Evolutionary conservation across 805 yeast species (phyloP).

Genomic region (Saturnispora dispora): DNA sequence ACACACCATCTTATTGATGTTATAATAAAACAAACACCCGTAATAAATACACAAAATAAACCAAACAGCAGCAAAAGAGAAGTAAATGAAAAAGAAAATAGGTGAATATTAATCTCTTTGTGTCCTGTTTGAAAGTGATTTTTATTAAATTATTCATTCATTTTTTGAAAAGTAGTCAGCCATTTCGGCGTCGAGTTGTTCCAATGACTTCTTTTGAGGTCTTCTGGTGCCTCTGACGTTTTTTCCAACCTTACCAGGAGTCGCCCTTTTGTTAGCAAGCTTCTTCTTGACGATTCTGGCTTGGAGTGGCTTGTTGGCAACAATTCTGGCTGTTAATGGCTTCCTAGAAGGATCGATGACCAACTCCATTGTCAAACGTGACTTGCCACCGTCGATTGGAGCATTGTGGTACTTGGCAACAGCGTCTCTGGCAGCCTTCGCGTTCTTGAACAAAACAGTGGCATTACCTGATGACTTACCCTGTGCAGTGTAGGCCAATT

Average conservation of each 20-base stretch:
- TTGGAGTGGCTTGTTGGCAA: constrained; percentile 33
- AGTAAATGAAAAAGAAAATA: not conserved
- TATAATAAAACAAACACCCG: not conserved
- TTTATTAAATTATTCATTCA: constrained; percentile 16
- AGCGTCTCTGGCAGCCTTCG: constrained; percentile 67
- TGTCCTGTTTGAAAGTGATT: not conserved
- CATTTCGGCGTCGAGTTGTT: constrained; percentile 97
- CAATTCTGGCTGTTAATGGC: constrained; percentile 66
- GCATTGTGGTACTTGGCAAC: constrained; percentile 84
- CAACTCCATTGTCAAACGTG: constrained; percentile 68
- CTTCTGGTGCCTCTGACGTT: constrained; percentile 19
- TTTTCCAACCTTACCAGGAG: constrained; percentile 14
- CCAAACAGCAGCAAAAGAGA: not conserved
- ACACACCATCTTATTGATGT: not conserved
- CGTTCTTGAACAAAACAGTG: constrained; percentile 64
- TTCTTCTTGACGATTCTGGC: constrained; percentile 39
- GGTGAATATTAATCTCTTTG: not conserved
- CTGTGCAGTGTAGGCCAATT: constrained; percentile 71
- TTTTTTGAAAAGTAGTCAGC: constrained; percentile 78
- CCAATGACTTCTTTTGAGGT: constrained; percentile 60
- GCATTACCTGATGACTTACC: constrained; percentile 92
- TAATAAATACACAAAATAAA: constrained; percentile 2
- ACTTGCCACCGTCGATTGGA: constrained; percentile 81
- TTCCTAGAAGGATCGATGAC: constrained; percentile 75
- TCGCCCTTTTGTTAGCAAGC: constrained; percentile 19